Evolutionary conservation across 768 basidiomycete genomes (phyloP).

Genomic region (Hygrocybe punicea): DNA sequence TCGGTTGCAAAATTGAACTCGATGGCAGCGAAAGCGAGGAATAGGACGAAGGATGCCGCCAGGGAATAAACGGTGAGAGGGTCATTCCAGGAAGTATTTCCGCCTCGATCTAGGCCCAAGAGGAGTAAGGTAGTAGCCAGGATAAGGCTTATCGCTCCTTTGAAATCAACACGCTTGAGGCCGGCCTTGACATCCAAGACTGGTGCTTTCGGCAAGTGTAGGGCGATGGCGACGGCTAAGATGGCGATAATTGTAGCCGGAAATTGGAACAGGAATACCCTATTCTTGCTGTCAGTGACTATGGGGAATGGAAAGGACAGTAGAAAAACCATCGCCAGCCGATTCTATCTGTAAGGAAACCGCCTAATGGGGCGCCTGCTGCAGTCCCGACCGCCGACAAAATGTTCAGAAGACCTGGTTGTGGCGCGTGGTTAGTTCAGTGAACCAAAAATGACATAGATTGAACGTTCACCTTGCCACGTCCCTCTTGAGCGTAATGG

Average conservation of each 20-base stretch:
- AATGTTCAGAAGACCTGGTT: conserved; percentile 53
- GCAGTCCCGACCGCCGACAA: conserved; percentile 57
- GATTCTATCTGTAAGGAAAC: conserved; percentile 57
- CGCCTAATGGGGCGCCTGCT: conserved; percentile 60
- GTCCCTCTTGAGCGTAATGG: conserved; percentile 61
- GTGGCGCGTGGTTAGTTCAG: background rate
- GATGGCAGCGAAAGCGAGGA: conserved; percentile 41
- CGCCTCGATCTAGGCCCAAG: conserved; percentile 53
- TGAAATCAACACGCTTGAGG: conserved; percentile 60
- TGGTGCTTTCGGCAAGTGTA: conserved; percentile 49
- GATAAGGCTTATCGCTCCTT: conserved; percentile 54
- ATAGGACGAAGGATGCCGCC: conserved; percentile 31
- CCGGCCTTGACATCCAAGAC: conserved; percentile 45
- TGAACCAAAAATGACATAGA: background rate
- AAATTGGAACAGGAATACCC: conserved; percentile 60
- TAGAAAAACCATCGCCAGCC: conserved; percentile 60
- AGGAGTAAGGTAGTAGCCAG: conserved; percentile 55
- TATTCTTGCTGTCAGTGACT: conserved; percentile 13
- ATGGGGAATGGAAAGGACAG: background rate
- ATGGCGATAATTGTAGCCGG: conserved; percentile 55
- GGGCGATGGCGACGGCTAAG: conserved; percentile 47
- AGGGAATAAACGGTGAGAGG: conserved; percentile 37
- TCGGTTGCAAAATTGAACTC: conserved; percentile 53
- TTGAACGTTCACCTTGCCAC: conserved; percentile 52
- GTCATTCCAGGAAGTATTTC: conserved; percentile 48